phyloP scores from a whole-genome alignment of 805 yeast species.

The Hemisphaericaspora nanyangensis region DNA sequence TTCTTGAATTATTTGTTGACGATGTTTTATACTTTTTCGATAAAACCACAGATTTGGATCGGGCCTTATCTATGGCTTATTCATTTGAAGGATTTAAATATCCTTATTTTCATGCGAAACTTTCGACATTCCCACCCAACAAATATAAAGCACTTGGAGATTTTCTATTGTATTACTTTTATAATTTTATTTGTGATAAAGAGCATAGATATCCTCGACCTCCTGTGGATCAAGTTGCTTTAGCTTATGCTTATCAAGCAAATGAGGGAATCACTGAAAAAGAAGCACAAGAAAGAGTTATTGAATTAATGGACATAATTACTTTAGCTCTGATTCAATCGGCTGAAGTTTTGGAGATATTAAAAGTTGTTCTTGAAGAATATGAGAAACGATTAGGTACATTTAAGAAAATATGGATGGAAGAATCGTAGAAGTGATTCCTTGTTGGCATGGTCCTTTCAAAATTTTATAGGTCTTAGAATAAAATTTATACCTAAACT shows the following conservation, averaged over 20 bases:
- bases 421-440: too few relatives aligned
- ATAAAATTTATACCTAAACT: too few relatives aligned
- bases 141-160: not conserved
- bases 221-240: too few relatives aligned
- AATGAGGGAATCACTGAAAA: not conserved
- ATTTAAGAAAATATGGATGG: too few relatives aligned
- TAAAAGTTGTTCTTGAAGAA: too few relatives aligned
- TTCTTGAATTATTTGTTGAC: not conserved
- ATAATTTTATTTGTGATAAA: not conserved
- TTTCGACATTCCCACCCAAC: not conserved
- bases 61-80: not conserved
- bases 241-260: too few relatives aligned
- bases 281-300: not conserved
- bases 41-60: not conserved
- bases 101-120: not conserved
- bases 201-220: not conserved
- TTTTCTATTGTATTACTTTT: not conserved
- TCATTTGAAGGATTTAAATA: slow-evolving; percentile 1
- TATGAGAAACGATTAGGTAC: too few relatives aligned
- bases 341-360: too few relatives aligned
- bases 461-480: too few relatives aligned
- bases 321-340: not conserved
- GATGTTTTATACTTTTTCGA: not conserved
- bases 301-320: not conserved
- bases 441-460: too few relatives aligned